Evolutionary conservation across 2,329 filamentous ascomycete genomes (phyloP).

Genomic region (Penicillium aurantiogriseum): DNA sequence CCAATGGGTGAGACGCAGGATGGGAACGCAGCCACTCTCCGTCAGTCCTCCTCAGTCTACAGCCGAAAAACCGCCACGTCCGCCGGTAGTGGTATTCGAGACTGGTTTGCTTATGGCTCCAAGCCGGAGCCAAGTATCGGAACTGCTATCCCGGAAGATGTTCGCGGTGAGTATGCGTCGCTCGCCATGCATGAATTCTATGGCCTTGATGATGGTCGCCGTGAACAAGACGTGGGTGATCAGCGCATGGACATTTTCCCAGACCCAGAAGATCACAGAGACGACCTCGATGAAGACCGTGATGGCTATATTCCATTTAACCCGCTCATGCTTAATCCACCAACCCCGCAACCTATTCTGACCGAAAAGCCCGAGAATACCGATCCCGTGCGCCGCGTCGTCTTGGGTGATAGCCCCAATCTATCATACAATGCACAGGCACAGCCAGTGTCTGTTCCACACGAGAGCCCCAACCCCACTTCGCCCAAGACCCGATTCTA

Average conservation of each 20-base stretch:
- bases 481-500: conserved; percentile 42
- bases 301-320: conserved; percentile 33
- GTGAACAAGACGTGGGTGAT: conserved; percentile 39
- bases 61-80: conserved; percentile 28
- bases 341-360: conserved; percentile 39
- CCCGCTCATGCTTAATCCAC: conserved; percentile 48
- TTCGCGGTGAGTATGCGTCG: conserved; percentile 40
- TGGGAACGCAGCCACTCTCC: conserved; percentile 23
- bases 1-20: conserved; percentile 25
- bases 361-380: conserved; percentile 25
- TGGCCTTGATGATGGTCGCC: conserved; percentile 31
- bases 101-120: conserved; percentile 36
- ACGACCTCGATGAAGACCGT: conserved; percentile 23
- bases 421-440: conserved; percentile 29
- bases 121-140: conserved; percentile 30
- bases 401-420: conserved; percentile 37
- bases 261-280: conserved; percentile 32
- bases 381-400: conserved; percentile 31
- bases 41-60: conserved; percentile 37
- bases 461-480: conserved; percentile 27
- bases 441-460: conserved; percentile 20
- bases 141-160: conserved; percentile 34
- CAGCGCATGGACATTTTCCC: conserved; percentile 36
- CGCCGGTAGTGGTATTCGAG: conserved; percentile 28
- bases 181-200: conserved; percentile 36